phyloP scores from a whole-genome alignment of 495 filamentous ascomycete genomes.

The Penicillium crystallinum region DNA sequence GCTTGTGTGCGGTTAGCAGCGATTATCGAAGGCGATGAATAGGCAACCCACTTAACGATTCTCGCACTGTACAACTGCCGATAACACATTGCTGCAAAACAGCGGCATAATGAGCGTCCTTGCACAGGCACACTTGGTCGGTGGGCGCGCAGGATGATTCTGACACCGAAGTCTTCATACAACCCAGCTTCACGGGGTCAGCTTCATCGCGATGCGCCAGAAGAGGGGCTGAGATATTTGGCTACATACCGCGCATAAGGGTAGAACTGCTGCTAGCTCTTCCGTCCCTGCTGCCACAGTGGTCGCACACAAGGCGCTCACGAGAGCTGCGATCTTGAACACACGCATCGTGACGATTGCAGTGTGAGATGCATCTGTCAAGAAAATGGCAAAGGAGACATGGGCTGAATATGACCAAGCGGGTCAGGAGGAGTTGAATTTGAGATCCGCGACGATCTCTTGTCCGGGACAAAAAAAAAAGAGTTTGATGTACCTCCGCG shows the following conservation, averaged over 20 bases:
- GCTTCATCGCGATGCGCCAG: not conserved
- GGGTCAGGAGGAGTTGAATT: not conserved
- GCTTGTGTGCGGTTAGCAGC: constrained; percentile 7
- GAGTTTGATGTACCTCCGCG: not conserved
- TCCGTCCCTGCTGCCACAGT: constrained; percentile 7
- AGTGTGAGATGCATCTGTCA: not conserved
- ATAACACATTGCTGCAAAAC: constrained; percentile 19
- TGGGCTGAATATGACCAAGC: not conserved
- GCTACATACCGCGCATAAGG: constrained; percentile 16
- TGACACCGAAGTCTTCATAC: constrained; percentile 18
- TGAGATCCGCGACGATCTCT: not conserved
- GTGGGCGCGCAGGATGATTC: constrained; percentile 20
- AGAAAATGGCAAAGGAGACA: not conserved
- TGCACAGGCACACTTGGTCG: constrained; percentile 26
- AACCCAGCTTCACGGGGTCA: constrained; percentile 19
- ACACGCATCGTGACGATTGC: constrained; percentile 9
- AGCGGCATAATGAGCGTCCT: constrained; percentile 12
- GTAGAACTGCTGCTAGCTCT: constrained; percentile 8
- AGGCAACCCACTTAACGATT: constrained; percentile 21
- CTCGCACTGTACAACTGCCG: constrained; percentile 17
- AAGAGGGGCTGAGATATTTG: not conserved
- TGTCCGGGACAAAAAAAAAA: not conserved
- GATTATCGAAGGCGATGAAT: not conserved
- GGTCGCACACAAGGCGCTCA: not conserved
- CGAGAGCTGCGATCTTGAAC: not conserved